Percentiles rank a stretch among this genome's conserved stretches.
These are phyloP conservation scores for Cymbopogon citratus DNA, from an alignment of 176 grass and related monocot genomes.

Conservation along the genomic window DNA sequence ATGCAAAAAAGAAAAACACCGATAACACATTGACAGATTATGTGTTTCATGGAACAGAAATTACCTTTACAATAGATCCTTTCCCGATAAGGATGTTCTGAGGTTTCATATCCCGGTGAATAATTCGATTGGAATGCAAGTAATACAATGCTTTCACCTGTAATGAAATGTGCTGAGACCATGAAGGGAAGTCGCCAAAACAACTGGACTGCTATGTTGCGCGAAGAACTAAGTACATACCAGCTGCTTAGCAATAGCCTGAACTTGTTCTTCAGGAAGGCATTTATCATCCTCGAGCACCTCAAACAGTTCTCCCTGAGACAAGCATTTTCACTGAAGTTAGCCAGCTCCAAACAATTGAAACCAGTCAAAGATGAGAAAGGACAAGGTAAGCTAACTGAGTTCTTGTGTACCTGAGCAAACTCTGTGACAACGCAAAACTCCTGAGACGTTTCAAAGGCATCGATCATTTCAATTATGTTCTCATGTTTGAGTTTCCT, in stretches of 20 bases:
- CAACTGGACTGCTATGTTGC: neutral
- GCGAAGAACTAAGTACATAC: slow-evolving; percentile 31
- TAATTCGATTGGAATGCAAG: slow-evolving; percentile 93
- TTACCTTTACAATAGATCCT: slow-evolving; percentile 92
- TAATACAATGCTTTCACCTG: slow-evolving; percentile 90
- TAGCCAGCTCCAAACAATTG: neutral
- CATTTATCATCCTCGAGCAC: slow-evolving; percentile 96
- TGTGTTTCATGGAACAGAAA: neutral
- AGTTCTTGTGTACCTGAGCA: slow-evolving; percentile 62
- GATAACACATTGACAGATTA: neutral
- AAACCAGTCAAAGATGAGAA: neutral
- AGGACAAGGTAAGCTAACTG: neutral
- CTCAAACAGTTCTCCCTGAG: slow-evolving; percentile 93
- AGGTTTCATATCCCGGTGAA: slow-evolving; percentile 98
- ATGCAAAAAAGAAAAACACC: neutral
- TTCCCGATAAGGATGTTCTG: slow-evolving; percentile 96
- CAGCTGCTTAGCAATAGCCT: slow-evolving; percentile 96
- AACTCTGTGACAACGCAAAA: slow-evolving; percentile 99
- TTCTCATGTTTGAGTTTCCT: slow-evolving; percentile 94
- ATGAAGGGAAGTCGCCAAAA: slow-evolving; percentile 30
- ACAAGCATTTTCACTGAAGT: slow-evolving; percentile 3
- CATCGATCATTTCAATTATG: slow-evolving; percentile 96
- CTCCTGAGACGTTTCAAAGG: slow-evolving; percentile 92
- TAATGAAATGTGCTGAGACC: slow-evolving; percentile 6
- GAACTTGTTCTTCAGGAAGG: slow-evolving; percentile 95